Conservation (phyloP, 768 basidiomycete species). For the Suillus subluteus region DNA sequence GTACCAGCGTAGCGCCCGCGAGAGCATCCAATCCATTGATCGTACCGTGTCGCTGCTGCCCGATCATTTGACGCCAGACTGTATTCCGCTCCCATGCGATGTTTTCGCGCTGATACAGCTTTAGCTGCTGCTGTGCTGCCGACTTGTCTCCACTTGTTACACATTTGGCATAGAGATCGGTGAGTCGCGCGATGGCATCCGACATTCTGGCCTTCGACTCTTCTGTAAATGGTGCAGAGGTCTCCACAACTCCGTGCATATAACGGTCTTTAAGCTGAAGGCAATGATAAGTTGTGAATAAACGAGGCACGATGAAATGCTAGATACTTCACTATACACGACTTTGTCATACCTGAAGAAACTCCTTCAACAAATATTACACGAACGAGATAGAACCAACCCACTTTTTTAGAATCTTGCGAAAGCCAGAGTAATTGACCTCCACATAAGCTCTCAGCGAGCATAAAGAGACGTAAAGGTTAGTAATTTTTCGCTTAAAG, state of each 20-base stretch:
- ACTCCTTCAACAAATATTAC: neutral
- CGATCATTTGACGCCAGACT: slow-evolving; percentile 96
- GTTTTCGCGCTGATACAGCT: slow-evolving; percentile 86
- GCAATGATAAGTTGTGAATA: slow-evolving; percentile 8
- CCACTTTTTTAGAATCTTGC: slow-evolving; percentile 95
- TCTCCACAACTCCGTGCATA: slow-evolving; percentile 70
- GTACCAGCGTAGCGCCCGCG: slow-evolving; percentile 52
- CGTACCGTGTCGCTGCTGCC: slow-evolving; percentile 69
- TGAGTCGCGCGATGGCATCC: slow-evolving; percentile 56
- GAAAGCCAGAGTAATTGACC: slow-evolving; percentile 90
- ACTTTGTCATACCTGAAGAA: slow-evolving; percentile 92
- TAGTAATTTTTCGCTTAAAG: slow-evolving; percentile 89
- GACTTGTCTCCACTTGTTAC: slow-evolving; percentile 73
- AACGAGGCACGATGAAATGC: neutral
- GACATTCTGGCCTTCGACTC: slow-evolving; percentile 65
- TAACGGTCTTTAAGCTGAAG: slow-evolving; percentile 76
- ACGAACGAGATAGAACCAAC: slow-evolving; percentile 26
- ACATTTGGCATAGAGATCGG: slow-evolving; percentile 82
- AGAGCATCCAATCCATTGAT: slow-evolving; percentile 36
- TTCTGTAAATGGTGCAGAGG: slow-evolving; percentile 67
- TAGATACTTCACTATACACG: slow-evolving; percentile 63
- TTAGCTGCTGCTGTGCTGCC: slow-evolving; percentile 79
- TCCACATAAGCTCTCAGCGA: slow-evolving; percentile 87
- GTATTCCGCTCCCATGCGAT: slow-evolving; percentile 98
- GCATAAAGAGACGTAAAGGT: slow-evolving; percentile 74